Evolutionary conservation across 2,329 filamentous ascomycete species (phyloP).

Genomic region (Sporothrix humicola): DNA sequence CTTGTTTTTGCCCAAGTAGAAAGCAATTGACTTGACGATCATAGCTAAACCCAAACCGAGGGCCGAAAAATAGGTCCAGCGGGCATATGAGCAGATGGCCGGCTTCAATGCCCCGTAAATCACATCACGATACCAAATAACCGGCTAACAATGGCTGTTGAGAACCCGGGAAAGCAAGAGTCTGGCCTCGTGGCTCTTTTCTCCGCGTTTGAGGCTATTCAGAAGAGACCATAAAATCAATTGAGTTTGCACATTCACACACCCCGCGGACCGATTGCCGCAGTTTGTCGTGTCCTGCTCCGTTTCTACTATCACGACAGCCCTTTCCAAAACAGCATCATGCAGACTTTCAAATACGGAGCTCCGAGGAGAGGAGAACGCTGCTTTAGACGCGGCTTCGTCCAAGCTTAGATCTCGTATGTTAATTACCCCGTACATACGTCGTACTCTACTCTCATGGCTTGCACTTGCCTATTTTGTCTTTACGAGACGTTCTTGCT

Average conservation of each 20-base stretch:
- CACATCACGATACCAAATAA: constrained; percentile 1
- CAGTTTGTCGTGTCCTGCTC: not conserved
- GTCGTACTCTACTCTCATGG: no score
- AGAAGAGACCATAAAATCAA: not conserved
- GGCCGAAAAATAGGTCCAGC: not conserved
- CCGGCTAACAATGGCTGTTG: not conserved
- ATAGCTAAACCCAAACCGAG: constrained; percentile 17
- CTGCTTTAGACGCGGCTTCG: no score
- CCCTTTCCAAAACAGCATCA: not conserved
- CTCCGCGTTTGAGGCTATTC: not conserved
- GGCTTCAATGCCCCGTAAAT: not conserved
- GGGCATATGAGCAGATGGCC: not conserved
- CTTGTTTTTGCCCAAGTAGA: no score
- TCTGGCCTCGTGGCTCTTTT: not conserved
- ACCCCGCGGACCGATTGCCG: not conserved
- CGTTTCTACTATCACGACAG: not conserved
- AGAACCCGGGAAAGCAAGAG: not conserved
- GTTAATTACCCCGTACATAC: no score
- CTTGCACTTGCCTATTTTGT: constrained; percentile 2
- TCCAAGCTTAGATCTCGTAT: no score
- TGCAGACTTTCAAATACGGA: not conserved
- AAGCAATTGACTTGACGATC: not conserved
- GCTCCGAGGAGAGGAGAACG: not conserved
- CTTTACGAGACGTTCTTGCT: not conserved
- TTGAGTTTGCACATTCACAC: not conserved